phyloP scores from a whole-genome alignment of 2,329 filamentous ascomycete species.

The Fusarium kyushuense region DNA sequence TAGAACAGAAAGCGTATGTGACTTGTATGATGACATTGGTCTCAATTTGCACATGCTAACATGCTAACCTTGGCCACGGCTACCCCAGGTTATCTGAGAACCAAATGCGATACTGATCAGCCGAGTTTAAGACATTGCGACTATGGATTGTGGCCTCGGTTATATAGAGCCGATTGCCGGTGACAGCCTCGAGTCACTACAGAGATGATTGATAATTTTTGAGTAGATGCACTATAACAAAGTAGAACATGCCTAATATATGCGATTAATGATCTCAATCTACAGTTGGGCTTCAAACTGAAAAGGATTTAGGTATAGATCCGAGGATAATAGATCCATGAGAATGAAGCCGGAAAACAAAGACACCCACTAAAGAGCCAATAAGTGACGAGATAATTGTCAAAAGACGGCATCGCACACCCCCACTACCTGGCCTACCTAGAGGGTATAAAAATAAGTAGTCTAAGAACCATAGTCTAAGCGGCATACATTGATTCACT shows the following conservation, averaged over 20 bases:
- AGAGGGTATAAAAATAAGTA: too few species aligned
- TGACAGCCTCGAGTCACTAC: slow-evolving; percentile 2
- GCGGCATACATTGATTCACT: too few species aligned
- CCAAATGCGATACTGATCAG: slow-evolving; percentile 22
- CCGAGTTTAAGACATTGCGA: slow-evolving; percentile 30
- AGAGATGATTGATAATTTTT: not conserved
- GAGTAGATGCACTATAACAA: not conserved
- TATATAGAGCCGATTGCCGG: slow-evolving; percentile 44
- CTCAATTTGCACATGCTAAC: slow-evolving; percentile 35
- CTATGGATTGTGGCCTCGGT: slow-evolving; percentile 37
- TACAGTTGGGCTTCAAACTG: not conserved
- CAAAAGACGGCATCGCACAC: slow-evolving; percentile 31
- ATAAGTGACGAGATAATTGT: slow-evolving; percentile 44
- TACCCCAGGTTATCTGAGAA: slow-evolving; percentile 34
- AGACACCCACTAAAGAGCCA: slow-evolving; percentile 35
- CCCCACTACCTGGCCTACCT: slow-evolving; percentile 22
- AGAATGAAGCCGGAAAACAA: not conserved
- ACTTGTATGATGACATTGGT: slow-evolving; percentile 24
- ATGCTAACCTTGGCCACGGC: slow-evolving; percentile 26
- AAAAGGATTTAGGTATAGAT: slow-evolving; percentile 5
- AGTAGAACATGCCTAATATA: not conserved
- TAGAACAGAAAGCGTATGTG: slow-evolving; percentile 5
- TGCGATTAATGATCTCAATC: not conserved
- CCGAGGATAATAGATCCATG: slow-evolving; percentile 9
- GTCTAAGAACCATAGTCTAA: too few species aligned